phyloP scores from a whole-genome alignment of 805 yeast species.

The Huiozyma sinensis region DNA sequence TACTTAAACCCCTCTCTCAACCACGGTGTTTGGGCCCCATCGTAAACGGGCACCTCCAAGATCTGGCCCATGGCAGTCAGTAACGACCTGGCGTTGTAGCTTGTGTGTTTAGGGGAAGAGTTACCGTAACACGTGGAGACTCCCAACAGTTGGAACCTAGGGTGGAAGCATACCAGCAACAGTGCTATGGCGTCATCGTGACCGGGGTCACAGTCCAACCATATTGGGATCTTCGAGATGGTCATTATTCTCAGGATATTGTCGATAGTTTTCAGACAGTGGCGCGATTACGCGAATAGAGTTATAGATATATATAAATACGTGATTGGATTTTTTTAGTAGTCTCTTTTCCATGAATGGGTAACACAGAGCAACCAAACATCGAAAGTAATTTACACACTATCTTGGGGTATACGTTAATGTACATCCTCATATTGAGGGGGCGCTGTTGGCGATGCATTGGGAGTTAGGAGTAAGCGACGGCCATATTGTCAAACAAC shows the following conservation, averaged over 20 bases:
- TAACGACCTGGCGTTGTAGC: conserved; percentile 56
- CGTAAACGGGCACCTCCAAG: conserved; percentile 47
- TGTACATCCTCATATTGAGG: too few relatives aligned
- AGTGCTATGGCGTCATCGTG: conserved; percentile 81
- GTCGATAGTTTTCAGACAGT: not conserved
- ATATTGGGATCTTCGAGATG: conserved; percentile 43
- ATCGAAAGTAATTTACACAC: too few relatives aligned
- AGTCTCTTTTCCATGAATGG: too few relatives aligned
- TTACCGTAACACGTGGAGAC: conserved; percentile 72
- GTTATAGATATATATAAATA: too few relatives aligned
- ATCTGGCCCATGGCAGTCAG: conserved; percentile 45
- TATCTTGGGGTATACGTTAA: too few relatives aligned
- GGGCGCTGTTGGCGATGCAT: too few relatives aligned
- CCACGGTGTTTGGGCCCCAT: conserved; percentile 55
- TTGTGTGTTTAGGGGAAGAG: conserved; percentile 51
- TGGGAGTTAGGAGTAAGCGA: too few relatives aligned
- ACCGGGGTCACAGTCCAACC: conserved; percentile 92
- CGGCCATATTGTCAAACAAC: too few relatives aligned
- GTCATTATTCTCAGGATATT: conserved; percentile 9
- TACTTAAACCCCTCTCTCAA: conserved; percentile 31
- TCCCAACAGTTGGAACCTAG: conserved; percentile 49
- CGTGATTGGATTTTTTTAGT: too few relatives aligned
- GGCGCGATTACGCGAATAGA: too few relatives aligned
- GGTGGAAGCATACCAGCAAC: conserved; percentile 49
- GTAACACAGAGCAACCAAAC: too few relatives aligned